A percentile compares a stretch with the other conserved stretches of the same genome.
phyloP scores from a whole-genome alignment of 768 basidiomycete species.

The Tricholoma saponaceum region DNA sequence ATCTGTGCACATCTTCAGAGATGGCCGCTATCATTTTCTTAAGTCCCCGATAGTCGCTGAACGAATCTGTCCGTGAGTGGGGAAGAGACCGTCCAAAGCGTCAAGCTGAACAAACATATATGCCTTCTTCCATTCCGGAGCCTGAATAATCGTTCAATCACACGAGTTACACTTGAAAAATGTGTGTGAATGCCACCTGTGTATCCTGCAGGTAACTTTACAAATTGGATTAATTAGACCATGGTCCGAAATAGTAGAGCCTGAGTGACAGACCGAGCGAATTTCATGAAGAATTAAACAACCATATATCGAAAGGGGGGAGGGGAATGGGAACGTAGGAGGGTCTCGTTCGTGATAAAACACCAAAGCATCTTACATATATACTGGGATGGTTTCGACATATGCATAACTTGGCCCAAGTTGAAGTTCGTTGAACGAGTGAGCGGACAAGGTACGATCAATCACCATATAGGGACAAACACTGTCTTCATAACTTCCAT shows the following conservation, averaged over 20 bases:
- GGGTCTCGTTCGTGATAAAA: background rate
- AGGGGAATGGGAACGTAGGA: background rate
- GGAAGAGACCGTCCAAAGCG: background rate
- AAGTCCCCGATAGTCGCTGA: constrained; percentile 68
- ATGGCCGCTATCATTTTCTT: constrained; percentile 64
- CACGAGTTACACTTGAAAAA: background rate
- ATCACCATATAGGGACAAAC: background rate
- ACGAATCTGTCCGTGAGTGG: background rate
- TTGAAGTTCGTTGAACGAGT: too few species aligned
- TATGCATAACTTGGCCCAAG: too few species aligned
- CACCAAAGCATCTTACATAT: background rate
- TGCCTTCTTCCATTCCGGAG: constrained; percentile 70
- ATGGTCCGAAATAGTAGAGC: background rate
- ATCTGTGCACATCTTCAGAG: constrained; percentile 28
- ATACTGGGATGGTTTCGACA: background rate
- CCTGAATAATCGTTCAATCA: constrained; percentile 32
- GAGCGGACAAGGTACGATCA: too few species aligned
- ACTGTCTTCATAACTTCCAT: background rate
- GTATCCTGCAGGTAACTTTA: constrained; percentile 66
- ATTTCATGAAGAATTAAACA: background rate
- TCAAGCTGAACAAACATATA: constrained; percentile 47
- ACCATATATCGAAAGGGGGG: background rate
- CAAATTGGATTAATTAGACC: background rate
- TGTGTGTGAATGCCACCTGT: constrained; percentile 38
- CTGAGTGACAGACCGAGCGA: background rate